Conservation (phyloP, 495 filamentous ascomycete species). For the Lasiosphaeria ovina region DNA sequence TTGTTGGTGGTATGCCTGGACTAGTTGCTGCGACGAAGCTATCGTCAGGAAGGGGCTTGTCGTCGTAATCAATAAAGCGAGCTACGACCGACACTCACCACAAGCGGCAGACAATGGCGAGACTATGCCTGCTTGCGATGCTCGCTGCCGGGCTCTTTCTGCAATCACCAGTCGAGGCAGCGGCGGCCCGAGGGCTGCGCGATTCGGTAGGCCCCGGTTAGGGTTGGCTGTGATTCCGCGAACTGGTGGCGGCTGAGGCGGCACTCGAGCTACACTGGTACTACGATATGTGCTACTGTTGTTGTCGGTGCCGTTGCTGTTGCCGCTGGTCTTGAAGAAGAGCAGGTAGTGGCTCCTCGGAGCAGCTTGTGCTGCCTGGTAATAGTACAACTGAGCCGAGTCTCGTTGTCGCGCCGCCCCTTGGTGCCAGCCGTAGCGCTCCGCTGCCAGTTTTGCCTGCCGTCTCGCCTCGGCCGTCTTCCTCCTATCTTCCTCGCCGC, state of each 20-base stretch:
- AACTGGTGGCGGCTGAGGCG: too few relatives aligned
- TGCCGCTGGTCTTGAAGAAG: neutral
- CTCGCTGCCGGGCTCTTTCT: neutral
- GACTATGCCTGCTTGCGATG: neutral
- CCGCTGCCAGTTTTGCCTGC: conserved; percentile 2
- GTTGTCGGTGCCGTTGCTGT: too few relatives aligned
- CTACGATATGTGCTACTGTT: too few relatives aligned
- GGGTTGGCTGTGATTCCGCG: too few relatives aligned
- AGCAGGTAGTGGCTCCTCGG: neutral
- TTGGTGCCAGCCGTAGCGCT: conserved; percentile 5
- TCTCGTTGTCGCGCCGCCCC: neutral
- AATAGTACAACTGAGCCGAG: neutral
- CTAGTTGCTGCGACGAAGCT: too few relatives aligned
- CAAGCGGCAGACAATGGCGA: neutral
- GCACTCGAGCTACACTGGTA: too few relatives aligned
- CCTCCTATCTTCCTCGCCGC: neutral
- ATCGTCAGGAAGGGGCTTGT: too few relatives aligned
- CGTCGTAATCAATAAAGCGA: too few relatives aligned
- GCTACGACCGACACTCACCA: too few relatives aligned
- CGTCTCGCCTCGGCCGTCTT: neutral
- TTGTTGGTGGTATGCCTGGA: too few relatives aligned
- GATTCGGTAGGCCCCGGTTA: too few relatives aligned
- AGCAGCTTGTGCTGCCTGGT: neutral
- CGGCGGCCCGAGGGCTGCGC: neutral
- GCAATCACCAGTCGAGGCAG: neutral